Evolutionary conservation across 192 early-diverging fungal genomes (phyloP).

Genomic region (Martensiomyces pterosporus): DNA sequence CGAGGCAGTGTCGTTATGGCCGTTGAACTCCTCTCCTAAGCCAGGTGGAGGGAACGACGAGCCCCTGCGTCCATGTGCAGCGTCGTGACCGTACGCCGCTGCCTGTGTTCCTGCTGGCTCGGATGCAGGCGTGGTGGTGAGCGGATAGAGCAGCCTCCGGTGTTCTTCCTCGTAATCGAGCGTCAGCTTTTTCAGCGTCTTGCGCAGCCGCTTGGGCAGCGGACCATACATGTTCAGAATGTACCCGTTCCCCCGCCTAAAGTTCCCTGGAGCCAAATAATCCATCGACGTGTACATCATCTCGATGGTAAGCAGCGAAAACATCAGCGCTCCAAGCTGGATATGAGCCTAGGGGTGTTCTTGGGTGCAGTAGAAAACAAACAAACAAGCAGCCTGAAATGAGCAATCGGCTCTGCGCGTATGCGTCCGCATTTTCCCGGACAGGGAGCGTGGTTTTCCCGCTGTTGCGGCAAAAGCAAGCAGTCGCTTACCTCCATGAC

Average conservation of each 20-base stretch:
- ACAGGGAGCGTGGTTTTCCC: neutral
- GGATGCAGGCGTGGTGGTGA: constrained; percentile 4
- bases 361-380: neutral
- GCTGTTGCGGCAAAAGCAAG: neutral
- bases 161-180: constrained; percentile 40
- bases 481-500: constrained; percentile 44
- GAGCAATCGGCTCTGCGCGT: neutral
- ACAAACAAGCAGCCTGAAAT: neutral
- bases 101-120: neutral
- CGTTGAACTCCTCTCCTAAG: neutral
- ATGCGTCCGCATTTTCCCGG: neutral
- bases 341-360: constrained; percentile 32
- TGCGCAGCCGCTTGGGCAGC: constrained; percentile 27
- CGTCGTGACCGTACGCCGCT: neutral
- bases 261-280: constrained; percentile 39
- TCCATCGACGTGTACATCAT: constrained; percentile 53
- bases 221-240: constrained; percentile 36
- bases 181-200: constrained; percentile 28
- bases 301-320: constrained; percentile 48
- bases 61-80: neutral
- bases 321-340: constrained; percentile 46
- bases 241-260: constrained; percentile 42
- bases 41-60: too few species aligned
- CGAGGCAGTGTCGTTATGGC: neutral
- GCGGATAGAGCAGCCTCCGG: constrained; percentile 20